Evolutionary conservation across 2,329 filamentous ascomycete genomes (phyloP).

Genomic region (Cordyceps cateniannulata): DNA sequence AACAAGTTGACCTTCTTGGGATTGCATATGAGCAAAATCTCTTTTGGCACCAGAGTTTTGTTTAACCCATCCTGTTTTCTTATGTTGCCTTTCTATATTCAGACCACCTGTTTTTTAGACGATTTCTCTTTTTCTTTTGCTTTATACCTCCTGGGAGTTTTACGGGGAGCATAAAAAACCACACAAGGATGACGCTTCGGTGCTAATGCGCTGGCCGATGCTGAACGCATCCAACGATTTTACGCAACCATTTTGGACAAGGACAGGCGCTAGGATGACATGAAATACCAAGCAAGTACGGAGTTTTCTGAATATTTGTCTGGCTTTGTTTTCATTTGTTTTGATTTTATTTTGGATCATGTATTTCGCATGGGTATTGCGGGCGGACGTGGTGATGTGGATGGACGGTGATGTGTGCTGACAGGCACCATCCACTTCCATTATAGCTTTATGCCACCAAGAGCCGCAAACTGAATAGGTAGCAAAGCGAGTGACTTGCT

Average conservation of each 20-base stretch:
- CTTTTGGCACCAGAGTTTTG: slow-evolving; percentile 12
- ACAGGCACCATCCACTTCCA: not conserved
- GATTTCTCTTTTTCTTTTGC: not conserved
- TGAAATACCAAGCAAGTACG: not conserved
- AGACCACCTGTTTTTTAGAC: not conserved
- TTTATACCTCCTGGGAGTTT: slow-evolving; percentile 11
- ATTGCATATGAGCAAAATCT: slow-evolving; percentile 11
- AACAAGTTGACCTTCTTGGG: slow-evolving; percentile 8
- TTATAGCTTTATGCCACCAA: not conserved
- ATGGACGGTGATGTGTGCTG: not conserved
- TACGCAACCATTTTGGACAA: slow-evolving; percentile 1
- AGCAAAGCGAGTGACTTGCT: slow-evolving; percentile 1
- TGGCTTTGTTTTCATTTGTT: not conserved
- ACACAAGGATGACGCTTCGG: slow-evolving; percentile 8
- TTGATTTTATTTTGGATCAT: not conserved
- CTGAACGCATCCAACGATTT: slow-evolving; percentile 9
- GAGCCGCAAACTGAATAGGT: not conserved
- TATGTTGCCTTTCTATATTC: slow-evolving; percentile 2
- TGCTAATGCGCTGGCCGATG: slow-evolving; percentile 11
- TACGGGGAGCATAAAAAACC: slow-evolving; percentile 2
- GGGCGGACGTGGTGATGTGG: not conserved
- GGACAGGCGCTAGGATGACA: slow-evolving; percentile 4
- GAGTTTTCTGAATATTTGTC: not conserved
- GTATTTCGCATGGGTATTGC: not conserved
- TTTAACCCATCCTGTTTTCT: slow-evolving; percentile 7